phyloP scores from a whole-genome alignment of 1,139 yeast genomes.

The Zygosaccharomyces sapae region DNA sequence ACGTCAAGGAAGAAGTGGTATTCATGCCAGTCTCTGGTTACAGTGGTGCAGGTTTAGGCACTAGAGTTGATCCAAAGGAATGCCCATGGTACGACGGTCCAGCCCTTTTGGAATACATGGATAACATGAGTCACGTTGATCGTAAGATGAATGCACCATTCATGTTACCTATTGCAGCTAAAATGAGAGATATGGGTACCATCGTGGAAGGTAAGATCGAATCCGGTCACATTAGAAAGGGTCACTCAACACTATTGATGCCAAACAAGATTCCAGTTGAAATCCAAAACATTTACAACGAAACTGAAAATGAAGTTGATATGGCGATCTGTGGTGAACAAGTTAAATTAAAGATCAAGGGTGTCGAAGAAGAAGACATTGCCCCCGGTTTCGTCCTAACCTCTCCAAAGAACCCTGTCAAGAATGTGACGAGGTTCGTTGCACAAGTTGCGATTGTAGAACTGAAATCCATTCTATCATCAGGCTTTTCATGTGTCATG shows the following conservation, averaged over 20 bases:
- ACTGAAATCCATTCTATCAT: constrained; percentile 84
- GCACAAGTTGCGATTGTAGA: constrained; percentile 98
- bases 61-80: constrained; percentile 60
- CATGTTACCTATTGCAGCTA: constrained; percentile 92
- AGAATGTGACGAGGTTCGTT: constrained; percentile 83
- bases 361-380: constrained; percentile 95
- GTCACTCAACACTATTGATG: constrained; percentile 74
- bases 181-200: constrained; percentile 95
- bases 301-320: constrained; percentile 91
- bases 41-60: constrained; percentile 96
- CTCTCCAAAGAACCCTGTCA: constrained; percentile 80
- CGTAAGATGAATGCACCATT: constrained; percentile 92
- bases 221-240: constrained; percentile 86
- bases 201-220: constrained; percentile 97
- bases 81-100: constrained; percentile 97
- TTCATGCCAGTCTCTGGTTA: constrained; percentile 98
- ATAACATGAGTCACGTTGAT: constrained; percentile 71
- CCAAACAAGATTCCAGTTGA: constrained; percentile 84
- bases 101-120: constrained; percentile 82
- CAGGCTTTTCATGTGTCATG: constrained; percentile 97
- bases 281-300: constrained; percentile 82
- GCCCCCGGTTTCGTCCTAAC: constrained; percentile 88
- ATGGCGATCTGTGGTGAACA: constrained; percentile 95
- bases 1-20: constrained; percentile 70
- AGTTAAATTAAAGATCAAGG: constrained; percentile 86